A percentile compares a stretch with the other conserved stretches of the same genome.
Evolutionary conservation across 2,329 filamentous ascomycete genomes (phyloP).

Genomic region (Exutisphaerella laricina): DNA sequence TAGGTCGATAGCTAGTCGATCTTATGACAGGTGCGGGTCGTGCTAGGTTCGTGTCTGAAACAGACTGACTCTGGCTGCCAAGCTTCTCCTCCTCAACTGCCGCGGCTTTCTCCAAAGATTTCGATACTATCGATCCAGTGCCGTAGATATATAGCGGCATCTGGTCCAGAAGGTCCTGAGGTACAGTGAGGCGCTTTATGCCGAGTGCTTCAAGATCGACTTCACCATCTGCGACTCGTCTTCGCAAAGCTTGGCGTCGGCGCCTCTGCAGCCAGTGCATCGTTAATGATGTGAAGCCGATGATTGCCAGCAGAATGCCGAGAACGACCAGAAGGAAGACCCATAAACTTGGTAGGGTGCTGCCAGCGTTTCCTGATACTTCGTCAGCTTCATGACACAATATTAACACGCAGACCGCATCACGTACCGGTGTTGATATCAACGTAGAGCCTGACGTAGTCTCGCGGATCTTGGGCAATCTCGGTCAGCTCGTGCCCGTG

Average conservation of each 20-base stretch:
- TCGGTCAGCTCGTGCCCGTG: conserved; percentile 36
- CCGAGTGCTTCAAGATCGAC: conserved; percentile 82
- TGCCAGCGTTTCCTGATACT: conserved; percentile 18
- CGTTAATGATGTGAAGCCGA: conserved; percentile 59
- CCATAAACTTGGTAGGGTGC: conserved; percentile 67
- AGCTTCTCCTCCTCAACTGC: conserved; percentile 12
- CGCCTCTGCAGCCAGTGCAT: conserved; percentile 75
- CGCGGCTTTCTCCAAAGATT: conserved; percentile 2
- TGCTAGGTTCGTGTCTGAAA: conserved; percentile 3
- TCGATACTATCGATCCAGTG: conserved; percentile 11
- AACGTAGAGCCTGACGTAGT: conserved; percentile 49
- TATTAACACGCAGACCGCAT: no score
- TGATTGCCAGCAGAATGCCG: conserved; percentile 63
- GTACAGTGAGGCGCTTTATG: conserved; percentile 75
- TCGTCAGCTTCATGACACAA: no score
- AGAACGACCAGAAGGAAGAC: conserved; percentile 66
- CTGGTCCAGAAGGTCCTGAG: conserved; percentile 61
- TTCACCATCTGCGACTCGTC: conserved; percentile 69
- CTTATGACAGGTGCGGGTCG: conserved; percentile 8
- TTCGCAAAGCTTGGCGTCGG: conserved; percentile 61
- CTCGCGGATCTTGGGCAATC: conserved; percentile 34
- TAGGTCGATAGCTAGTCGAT: conserved; percentile 20
- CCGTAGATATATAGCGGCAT: conserved; percentile 75
- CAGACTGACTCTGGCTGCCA: not conserved
- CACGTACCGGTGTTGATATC: conserved; percentile 43